Conservation (phyloP, 1,139 yeast genomes). For the Magnusiomyces ingens region DNA sequence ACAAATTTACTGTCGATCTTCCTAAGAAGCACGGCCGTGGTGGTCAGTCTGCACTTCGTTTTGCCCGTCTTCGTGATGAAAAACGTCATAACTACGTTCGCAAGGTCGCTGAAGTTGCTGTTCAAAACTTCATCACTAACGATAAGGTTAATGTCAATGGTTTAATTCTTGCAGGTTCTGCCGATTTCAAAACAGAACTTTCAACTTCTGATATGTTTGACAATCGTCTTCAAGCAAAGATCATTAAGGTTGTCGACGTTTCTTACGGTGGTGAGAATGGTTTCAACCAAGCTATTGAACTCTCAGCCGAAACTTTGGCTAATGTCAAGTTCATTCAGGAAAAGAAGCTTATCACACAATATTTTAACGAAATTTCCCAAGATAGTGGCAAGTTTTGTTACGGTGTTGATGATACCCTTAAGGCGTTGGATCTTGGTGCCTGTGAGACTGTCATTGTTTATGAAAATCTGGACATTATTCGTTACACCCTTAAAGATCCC, state of each 20-base stretch:
- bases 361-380: slow-evolving; percentile 94
- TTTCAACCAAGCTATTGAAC: slow-evolving; percentile 96
- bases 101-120: slow-evolving; percentile 97
- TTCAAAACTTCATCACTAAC: slow-evolving; percentile 85
- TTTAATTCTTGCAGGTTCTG: slow-evolving; percentile 94
- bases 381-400: slow-evolving; percentile 96
- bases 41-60: slow-evolving; percentile 99
- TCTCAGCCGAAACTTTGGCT: slow-evolving; percentile 92
- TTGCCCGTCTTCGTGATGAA: slow-evolving; percentile 97
- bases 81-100: slow-evolving; percentile 97
- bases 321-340: slow-evolving; percentile 97
- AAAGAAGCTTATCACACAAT: slow-evolving; percentile 83
- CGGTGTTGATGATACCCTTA: slow-evolving; percentile 92
- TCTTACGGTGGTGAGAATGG: slow-evolving; percentile 99
- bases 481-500: slow-evolving; percentile 78
- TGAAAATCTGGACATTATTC: slow-evolving; percentile 78
- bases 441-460: slow-evolving; percentile 87
- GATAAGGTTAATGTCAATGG: slow-evolving; percentile 95
- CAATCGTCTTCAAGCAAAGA: slow-evolving; percentile 76
- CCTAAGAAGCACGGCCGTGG: slow-evolving; percentile 99
- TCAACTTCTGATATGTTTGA: slow-evolving; percentile 91
- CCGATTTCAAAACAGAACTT: slow-evolving; percentile 94
- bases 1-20: slow-evolving; percentile 92
- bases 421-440: slow-evolving; percentile 94
- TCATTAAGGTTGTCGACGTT: slow-evolving; percentile 88